Evolutionary conservation across 306 rosid species (phyloP).

Genomic region (Canavalia gladiata): DNA sequence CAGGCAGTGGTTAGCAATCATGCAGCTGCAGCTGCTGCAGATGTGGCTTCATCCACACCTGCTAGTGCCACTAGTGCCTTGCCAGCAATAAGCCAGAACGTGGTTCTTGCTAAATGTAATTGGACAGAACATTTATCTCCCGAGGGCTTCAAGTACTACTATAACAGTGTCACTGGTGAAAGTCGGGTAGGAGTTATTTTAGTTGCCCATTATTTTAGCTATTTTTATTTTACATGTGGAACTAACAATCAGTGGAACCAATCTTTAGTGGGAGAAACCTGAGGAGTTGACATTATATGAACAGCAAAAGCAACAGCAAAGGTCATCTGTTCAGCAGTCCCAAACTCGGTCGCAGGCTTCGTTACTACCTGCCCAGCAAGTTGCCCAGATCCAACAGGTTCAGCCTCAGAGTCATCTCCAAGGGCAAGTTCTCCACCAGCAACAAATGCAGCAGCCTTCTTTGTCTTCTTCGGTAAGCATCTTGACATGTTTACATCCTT

Average conservation of each 20-base stretch:
- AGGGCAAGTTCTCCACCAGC: slow-evolving; percentile 64
- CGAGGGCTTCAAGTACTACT: slow-evolving; percentile 89
- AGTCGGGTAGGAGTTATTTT: slow-evolving; percentile 73
- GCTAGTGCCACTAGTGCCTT: slow-evolving; percentile 49
- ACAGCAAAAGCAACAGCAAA: slow-evolving; percentile 73
- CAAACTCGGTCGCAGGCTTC: slow-evolving; percentile 67
- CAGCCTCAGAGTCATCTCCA: slow-evolving; percentile 72
- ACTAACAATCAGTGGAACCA: slow-evolving; percentile 42
- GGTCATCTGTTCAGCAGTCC: slow-evolving; percentile 65
- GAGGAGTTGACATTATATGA: slow-evolving; percentile 73
- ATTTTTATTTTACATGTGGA: slow-evolving; percentile 35
- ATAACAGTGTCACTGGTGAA: slow-evolving; percentile 85
- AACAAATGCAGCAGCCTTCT: slow-evolving; percentile 69
- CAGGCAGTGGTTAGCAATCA: slow-evolving; percentile 57
- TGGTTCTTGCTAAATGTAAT: slow-evolving; percentile 62
- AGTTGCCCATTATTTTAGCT: slow-evolving; percentile 35
- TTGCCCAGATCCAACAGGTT: slow-evolving; percentile 65
- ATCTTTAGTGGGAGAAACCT: slow-evolving; percentile 95
- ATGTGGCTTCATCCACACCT: slow-evolving; percentile 69
- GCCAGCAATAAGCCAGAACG: slow-evolving; percentile 57
- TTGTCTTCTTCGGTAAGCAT: slow-evolving; percentile 64
- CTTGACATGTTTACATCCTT: slow-evolving; percentile 27
- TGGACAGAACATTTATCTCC: slow-evolving; percentile 99
- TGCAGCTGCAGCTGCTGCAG: slow-evolving; percentile 58
- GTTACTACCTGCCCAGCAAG: slow-evolving; percentile 62